Conservation (phyloP, 192 early-diverging fungal genomes). For the Gryganskiella cystojenkinii region DNA sequence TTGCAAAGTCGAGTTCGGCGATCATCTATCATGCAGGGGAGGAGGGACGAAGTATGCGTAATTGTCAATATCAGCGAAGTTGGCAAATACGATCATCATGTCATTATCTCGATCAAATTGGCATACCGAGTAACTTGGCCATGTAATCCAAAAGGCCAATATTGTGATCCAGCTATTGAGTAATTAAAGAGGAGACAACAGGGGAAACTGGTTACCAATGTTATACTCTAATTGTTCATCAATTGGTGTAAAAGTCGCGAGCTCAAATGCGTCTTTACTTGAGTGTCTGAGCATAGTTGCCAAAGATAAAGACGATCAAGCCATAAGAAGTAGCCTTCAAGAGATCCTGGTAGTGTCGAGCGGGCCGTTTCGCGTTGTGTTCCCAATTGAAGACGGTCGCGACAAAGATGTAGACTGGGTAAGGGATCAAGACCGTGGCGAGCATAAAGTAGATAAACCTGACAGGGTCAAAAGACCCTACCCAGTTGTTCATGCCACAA, state of each 20-base stretch:
- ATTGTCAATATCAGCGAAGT: neutral
- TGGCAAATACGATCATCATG: no score
- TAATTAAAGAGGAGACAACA: neutral
- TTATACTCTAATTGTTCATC: no score
- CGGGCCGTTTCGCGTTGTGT: conserved; percentile 67
- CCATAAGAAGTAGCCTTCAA: conserved; percentile 68
- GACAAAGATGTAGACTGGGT: conserved; percentile 65
- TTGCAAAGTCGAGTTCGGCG: conserved; percentile 75
- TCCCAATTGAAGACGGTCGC: conserved; percentile 76
- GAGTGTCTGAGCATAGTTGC: conserved; percentile 77
- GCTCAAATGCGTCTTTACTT: conserved; percentile 52
- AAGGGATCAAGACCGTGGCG: conserved; percentile 63
- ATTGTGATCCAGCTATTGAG: conserved; percentile 41
- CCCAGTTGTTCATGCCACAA: conserved; percentile 52
- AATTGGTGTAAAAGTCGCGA: neutral
- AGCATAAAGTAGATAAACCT: conserved; percentile 65
- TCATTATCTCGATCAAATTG: no score
- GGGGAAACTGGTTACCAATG: no score
- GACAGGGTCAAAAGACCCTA: conserved; percentile 61
- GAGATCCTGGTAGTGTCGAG: conserved; percentile 74
- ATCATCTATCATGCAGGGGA: conserved; percentile 45
- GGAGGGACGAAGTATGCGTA: conserved; percentile 34
- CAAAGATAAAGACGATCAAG: conserved; percentile 78
- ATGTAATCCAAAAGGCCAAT: conserved; percentile 50
- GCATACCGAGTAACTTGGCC: conserved; percentile 50